Evolutionary conservation across 148 eudicot genomes (phyloP), one percentile per base, ranked within the genome.

Genomic region (Arctostaphylos glauca): DNA sequence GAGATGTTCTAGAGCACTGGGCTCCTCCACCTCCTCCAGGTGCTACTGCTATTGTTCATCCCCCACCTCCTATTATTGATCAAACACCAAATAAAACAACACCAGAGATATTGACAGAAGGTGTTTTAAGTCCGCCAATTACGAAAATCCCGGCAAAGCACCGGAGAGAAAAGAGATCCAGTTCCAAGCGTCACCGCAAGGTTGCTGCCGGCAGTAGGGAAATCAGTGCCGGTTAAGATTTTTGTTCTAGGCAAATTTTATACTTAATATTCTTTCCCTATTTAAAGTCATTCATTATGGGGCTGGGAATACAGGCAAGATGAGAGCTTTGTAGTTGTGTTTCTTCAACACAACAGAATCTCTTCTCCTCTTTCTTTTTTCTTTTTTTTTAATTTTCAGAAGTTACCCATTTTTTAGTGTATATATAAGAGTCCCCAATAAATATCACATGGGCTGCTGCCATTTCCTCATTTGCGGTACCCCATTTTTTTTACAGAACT

Each of bases 111-210:
- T 18, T 23, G 8, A 80, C 79, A 49, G 88, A 85, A 53, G 85
- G 5, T 44, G 83, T 73, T 68, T 83, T 86, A 74, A 84, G 44
- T 76, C 86, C 64, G 79, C 82, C 90, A 54, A 79, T 10, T 41
- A 84, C 78, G 85, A 88, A 81, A 81, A 73, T 10, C 59, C 87
- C 88, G 16, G 47, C 80, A 47, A 91, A 89, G 84, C 93, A 89
- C 23, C 89, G 90, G 80, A 85, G 83, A 88, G 93, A 91, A 41
- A 86, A 89, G 82, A 87, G 55, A 78, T 80, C 91, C 38, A 55
- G 76, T 76, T 77, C 84, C 54, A 95, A 89, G 83, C 92, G 96
- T 68, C 95, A 91, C 81, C 89, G 96, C 43, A 95, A 93, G 85
- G 89, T 92, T 54, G 83, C 86, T 70, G 91, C 91, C 9, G 94